Conservation (phyloP, 2,329 filamentous ascomycete genomes). For the Colletotrichum acutatum region DNA sequence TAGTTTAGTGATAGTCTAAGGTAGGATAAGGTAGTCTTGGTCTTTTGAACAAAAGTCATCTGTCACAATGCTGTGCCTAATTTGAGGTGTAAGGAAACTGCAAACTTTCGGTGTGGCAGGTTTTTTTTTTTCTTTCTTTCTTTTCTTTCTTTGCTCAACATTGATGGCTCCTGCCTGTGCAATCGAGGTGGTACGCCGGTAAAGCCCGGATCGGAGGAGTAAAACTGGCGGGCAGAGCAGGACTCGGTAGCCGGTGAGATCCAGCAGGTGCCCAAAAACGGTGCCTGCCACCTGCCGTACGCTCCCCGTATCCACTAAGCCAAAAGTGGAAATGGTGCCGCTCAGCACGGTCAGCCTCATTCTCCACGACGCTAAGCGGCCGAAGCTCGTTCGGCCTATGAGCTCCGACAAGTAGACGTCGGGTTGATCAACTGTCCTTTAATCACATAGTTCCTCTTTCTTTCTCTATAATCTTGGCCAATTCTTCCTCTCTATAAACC, state of each 20-base stretch:
- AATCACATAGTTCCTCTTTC: background rate
- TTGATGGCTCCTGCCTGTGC: background rate
- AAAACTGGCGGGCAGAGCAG: background rate
- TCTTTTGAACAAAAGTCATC: background rate
- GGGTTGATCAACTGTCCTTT: background rate
- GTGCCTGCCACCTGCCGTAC: background rate
- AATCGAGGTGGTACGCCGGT: background rate
- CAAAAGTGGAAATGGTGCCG: background rate
- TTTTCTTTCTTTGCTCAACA: background rate
- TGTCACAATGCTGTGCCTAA: background rate
- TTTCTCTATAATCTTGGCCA: background rate
- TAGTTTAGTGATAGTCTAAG: background rate
- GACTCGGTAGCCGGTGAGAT: background rate
- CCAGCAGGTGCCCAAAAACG: background rate
- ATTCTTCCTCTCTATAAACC: background rate
- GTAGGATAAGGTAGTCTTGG: background rate
- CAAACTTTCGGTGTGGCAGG: background rate
- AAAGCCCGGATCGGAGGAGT: background rate
- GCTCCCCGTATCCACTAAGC: background rate
- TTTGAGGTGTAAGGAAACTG: background rate
- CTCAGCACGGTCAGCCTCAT: slow-evolving; percentile 5
- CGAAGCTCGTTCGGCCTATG: background rate
- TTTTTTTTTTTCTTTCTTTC: background rate
- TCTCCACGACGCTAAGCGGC: background rate
- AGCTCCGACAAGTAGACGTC: background rate